These are phyloP conservation scores for Leccinum uliginosum DNA, from an alignment of 768 basidiomycete genomes.

Conservation along the genomic window DNA sequence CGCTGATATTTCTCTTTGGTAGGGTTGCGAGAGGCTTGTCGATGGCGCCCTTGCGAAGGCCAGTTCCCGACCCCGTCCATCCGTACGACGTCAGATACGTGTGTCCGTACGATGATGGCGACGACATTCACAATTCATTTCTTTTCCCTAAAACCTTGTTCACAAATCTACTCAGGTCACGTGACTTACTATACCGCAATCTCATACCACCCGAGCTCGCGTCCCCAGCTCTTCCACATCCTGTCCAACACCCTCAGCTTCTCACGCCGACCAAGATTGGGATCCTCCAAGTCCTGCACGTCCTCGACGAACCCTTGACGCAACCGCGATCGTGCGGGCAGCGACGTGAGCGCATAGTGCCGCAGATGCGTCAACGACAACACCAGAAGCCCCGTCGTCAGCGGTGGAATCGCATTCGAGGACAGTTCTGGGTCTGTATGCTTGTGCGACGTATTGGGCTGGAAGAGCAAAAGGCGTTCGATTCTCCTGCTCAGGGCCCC, in stretches of 20 bases:
- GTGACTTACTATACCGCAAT: slow-evolving; percentile 12
- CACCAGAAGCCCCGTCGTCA: slow-evolving; percentile 70
- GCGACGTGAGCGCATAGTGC: slow-evolving; percentile 51
- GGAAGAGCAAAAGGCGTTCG: slow-evolving; percentile 61
- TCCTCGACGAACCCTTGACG: slow-evolving; percentile 82
- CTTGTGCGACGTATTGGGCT: slow-evolving; percentile 31
- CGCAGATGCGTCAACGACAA: slow-evolving; percentile 68
- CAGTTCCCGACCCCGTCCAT: slow-evolving; percentile 84
- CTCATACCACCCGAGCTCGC: slow-evolving; percentile 55
- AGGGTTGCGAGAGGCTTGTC: slow-evolving; percentile 70
- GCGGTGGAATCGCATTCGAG: slow-evolving; percentile 35
- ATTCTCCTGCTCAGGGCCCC: slow-evolving; percentile 46
- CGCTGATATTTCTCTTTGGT: slow-evolving; percentile 81
- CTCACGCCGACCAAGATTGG: slow-evolving; percentile 58
- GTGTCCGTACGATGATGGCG: slow-evolving; percentile 39
- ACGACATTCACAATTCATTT: slow-evolving; percentile 8
- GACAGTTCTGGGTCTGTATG: slow-evolving; percentile 8
- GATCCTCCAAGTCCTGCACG: slow-evolving; percentile 76
- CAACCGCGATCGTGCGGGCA: slow-evolving; percentile 59
- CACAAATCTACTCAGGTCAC: slow-evolving; percentile 5
- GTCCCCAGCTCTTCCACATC: slow-evolving; percentile 89
- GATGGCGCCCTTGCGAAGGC: slow-evolving; percentile 80
- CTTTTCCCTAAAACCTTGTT: background rate
- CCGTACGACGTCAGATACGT: slow-evolving; percentile 75
- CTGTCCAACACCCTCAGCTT: slow-evolving; percentile 76